Evolutionary conservation across 352 stramenopile species (phyloP), one percentile per base, ranked within the genome.

Genomic region (Blastocystis sp.): DNA sequence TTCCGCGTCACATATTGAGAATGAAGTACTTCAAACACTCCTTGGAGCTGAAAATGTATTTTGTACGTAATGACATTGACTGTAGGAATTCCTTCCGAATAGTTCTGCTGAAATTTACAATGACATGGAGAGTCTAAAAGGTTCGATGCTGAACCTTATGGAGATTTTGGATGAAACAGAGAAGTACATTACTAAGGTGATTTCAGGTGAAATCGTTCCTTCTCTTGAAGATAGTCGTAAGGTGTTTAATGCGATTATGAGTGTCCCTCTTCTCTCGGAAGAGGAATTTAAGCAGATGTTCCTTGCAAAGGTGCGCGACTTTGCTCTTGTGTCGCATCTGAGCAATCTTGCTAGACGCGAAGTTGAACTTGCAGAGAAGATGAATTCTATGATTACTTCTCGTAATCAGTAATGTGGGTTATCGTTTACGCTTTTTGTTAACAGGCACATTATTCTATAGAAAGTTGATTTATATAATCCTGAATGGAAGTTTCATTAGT

Each of bases 211-310:
- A 6, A 53, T 81, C 22, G 62, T n/a, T 24, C 70, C 70, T 27
- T 30, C 33, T 9, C 2, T 6, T 22, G 70, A 81, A 54, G 70
- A 56, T 9, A 77, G 48, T 35, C 54, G 54, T 37, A 88, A 77
- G 53, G 58, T 88, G 62, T 77, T 77, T 53, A 88, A 77, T 37
- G 77, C 77, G 42, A 48, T 88, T 24, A 24, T 48, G 19, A 75
- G 33, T 19, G 37, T 88, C 6, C 77, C 77, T 24, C 44, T 58
- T 27, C 24, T 88, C 7, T 35, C 58, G 9, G 22, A 73, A n/a
- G 77, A 88, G 33, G 62, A 77, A 42, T 88, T 88, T 53, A 33
- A 60, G 24, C 48, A 68, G 44, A 56, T 88, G 37, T 77, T 88
- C 62, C 19, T 48, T 22, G 19, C 44, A 27, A 88, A 88, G 54